Conservation (phyloP, 805 yeast genomes). For the Barnettozyma vustinii region DNA sequence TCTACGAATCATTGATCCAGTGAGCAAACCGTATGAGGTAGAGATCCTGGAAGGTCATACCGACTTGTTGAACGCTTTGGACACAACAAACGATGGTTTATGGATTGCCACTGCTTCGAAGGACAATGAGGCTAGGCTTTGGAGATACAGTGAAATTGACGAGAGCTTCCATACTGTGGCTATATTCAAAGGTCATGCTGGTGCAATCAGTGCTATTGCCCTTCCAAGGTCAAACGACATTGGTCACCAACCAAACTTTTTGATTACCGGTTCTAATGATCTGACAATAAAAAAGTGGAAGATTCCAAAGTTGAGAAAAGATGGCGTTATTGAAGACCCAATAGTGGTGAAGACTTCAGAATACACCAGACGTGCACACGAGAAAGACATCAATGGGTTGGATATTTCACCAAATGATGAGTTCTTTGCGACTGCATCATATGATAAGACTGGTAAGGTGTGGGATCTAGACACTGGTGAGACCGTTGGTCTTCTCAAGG, state of each 20-base stretch:
- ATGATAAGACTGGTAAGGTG: constrained; percentile 84
- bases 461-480: constrained; percentile 91
- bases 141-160: constrained; percentile 55
- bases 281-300: constrained; percentile 82
- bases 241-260: constrained; percentile 47
- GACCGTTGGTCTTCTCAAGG: constrained; percentile 73
- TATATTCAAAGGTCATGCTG: constrained; percentile 78
- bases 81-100: constrained; percentile 68
- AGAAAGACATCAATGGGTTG: constrained; percentile 86
- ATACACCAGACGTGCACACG: constrained; percentile 94
- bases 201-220: constrained; percentile 77
- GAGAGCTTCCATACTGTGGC: constrained; percentile 44
- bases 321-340: constrained; percentile 14
- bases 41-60: constrained; percentile 72
- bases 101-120: constrained; percentile 94
- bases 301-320: constrained; percentile 63
- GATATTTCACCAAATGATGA: constrained; percentile 91
- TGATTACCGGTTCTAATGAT: constrained; percentile 90
- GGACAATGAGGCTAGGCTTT: constrained; percentile 78
- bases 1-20: constrained; percentile 64
- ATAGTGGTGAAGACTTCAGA: constrained; percentile 54
- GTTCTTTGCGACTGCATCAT: constrained; percentile 87
- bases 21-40: constrained; percentile 52
- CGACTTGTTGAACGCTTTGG: constrained; percentile 78
- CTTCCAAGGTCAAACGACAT: constrained; percentile 40